Base-by-base conservation (phyloP, 805 yeast genomes). In the Dipodascopsis uninucleata region DNA sequence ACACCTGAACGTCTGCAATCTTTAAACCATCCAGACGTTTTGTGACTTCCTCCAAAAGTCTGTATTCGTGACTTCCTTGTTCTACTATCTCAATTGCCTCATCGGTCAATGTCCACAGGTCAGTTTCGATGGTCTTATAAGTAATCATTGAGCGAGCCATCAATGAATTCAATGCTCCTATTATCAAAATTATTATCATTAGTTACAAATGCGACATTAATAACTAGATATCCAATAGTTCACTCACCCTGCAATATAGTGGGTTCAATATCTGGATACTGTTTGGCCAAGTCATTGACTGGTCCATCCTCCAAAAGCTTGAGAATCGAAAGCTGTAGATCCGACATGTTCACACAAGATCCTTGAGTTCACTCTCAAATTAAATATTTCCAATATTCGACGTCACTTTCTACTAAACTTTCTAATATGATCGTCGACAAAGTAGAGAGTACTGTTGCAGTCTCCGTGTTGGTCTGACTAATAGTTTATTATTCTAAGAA, bases 51-150 rank as follows among this genome's bases (percentile, higher is more conserved):
- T 77, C 73, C 53, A 86, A 75, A 37, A 93, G 73, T 57, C 95
- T 78, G 60, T 76, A 77, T 69, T 93, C 98, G 61, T 93, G 97
- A 25, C 97, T 86, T 5, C 98, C 98, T 43, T 84, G 70, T 10
- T 67, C 65, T 14, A 85, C 74, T 49, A 89, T 84, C 33, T 85
- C 89, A 56, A 77, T 67, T 38, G 95, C 97, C 71, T 93, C 98
- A 8, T 66, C 68, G 9, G 94, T 82, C 53, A 88, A 76, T 22
- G 72, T 67, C 82, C 89, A 90, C 53, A 71, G 65, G 55, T 89
- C 94, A 42, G 73, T 71, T 64, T 90, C 97, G 43, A 78, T 72
- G 49, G 85, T 77, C 57, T 76, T 72, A 71, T 79, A 89, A 35
- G 68, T 68, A 58, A 93, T 75, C 85, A 90, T 89, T 45, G 77